Base-by-base conservation (phyloP, 306 rosid genomes). In the Cucurbita maxima region DNA sequence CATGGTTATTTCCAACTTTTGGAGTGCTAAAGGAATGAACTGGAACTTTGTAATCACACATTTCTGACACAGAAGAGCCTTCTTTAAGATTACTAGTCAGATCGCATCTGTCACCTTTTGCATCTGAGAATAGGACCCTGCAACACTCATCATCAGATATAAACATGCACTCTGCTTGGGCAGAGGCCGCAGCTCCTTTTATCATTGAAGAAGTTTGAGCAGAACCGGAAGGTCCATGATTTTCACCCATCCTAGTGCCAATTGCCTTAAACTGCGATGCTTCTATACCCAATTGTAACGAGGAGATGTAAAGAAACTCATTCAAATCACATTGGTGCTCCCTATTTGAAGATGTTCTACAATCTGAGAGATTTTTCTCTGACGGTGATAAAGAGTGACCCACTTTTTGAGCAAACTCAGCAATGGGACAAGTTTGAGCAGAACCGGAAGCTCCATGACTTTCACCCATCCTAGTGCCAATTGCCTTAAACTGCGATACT, bases 121-220 rank as follows among this genome's bases (percentile, higher is more conserved):
- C 78, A 76, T 85, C 96, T 76, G 90, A 82, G 84, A 91, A 95
- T 66, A 95, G 81, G 50, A 86, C 81, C 82, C 91, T 83, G 79
- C 96, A 84, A 81, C 96, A 91, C 77, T 95, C 99, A 72, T 91
- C 97, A 37, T 91, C 92, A 19, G 97, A 36, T 79, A 95, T 87
- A 80, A 88, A 66, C 87, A 84, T 75, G 78, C 79, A 71, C 64
- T 86, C 92, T 74, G 64, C 54, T 81, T 87, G 76, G 72, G 78
- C 79, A 25, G 83, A 82, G 78, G 80, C 83, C 73, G 71, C 38
- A 13, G 76, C 74, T 66, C 76, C 71, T 75, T 79, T 59, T 52
- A 70, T 84, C 82, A 82, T 69, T 70, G 88, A 76, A 59, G 81
- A 70, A 75, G 82, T 92, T 81, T 72, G 79, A 15, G 81, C 83